Conservation (phyloP, 306 rosid species). For the Quercus variabilis region DNA sequence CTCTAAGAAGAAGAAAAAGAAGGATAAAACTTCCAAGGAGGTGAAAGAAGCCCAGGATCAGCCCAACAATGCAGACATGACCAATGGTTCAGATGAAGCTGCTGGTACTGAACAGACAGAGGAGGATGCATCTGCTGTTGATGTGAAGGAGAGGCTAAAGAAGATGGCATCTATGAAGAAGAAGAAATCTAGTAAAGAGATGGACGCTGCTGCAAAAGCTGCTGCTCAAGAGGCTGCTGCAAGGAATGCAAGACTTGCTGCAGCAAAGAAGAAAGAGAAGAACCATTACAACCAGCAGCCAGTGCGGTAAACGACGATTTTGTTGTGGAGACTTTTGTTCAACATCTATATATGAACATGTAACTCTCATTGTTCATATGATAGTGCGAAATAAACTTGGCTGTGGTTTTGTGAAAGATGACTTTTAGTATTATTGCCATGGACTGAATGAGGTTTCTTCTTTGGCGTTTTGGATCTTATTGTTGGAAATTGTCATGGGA, state of each 20-base stretch:
- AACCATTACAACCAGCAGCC: conserved; percentile 95
- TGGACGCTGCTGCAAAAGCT: conserved; percentile 82
- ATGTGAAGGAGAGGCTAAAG: conserved; percentile 83
- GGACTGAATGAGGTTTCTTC: conserved; percentile 44
- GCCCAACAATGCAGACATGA: conserved; percentile 39
- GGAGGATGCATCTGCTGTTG: conserved; percentile 65
- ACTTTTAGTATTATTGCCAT: conserved; percentile 39
- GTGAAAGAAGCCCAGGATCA: conserved; percentile 64
- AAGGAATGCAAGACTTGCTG: conserved; percentile 79
- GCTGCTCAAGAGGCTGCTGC: conserved; percentile 92
- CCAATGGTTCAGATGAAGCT: conserved; percentile 40
- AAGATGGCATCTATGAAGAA: conserved; percentile 67
- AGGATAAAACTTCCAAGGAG: conserved; percentile 81
- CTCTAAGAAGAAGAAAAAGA: conserved; percentile 91
- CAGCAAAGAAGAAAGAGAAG: conserved; percentile 94
- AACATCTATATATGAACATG: conserved; percentile 49
- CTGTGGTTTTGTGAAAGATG: conserved; percentile 35
- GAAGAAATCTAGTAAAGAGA: conserved; percentile 83
- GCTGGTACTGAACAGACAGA: conserved; percentile 43
- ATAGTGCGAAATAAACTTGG: conserved; percentile 53
- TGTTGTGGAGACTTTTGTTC: conserved; percentile 16
- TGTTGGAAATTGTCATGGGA: conserved; percentile 41
- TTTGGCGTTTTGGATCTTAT: conserved; percentile 31
- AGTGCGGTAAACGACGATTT: conserved; percentile 45
- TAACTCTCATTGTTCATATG: conserved; percentile 60